These are phyloP conservation scores for Onygenales sp. DNA, from an alignment of 2,329 filamentous ascomycete species.

Conservation along the genomic window DNA sequence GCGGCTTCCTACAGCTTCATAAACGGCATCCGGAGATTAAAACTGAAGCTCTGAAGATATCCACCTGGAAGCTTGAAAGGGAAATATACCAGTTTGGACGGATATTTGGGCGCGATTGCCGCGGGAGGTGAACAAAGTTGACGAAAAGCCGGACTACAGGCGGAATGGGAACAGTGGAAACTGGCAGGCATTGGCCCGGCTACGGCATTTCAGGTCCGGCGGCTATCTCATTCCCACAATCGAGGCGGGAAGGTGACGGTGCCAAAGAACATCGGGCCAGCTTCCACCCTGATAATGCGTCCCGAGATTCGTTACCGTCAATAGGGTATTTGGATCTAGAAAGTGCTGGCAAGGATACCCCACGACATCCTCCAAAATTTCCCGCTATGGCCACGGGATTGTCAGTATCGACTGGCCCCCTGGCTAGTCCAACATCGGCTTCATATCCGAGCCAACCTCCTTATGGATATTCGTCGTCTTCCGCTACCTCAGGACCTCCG, in stretches of 20 bases:
- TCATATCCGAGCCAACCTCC: slow-evolving; percentile 32
- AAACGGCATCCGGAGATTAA: background rate
- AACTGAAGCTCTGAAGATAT: background rate
- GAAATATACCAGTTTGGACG: background rate
- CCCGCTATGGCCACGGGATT: slow-evolving; percentile 21
- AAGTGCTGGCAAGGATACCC: slow-evolving; percentile 25
- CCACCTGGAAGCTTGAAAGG: background rate
- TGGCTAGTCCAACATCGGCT: slow-evolving; percentile 32
- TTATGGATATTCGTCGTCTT: slow-evolving; percentile 32
- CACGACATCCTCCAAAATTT: slow-evolving; percentile 25
- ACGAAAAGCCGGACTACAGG: background rate
- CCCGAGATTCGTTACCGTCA: slow-evolving; percentile 35
- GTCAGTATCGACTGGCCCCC: slow-evolving; percentile 28
- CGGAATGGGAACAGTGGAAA: slow-evolving; percentile 30
- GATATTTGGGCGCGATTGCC: background rate
- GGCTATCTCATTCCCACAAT: slow-evolving; percentile 5
- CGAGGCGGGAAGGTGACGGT: slow-evolving; percentile 1
- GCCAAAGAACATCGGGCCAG: slow-evolving; percentile 1
- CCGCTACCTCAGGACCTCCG: slow-evolving; percentile 18
- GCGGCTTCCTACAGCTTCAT: background rate
- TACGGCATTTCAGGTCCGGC: slow-evolving; percentile 3
- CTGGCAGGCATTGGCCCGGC: slow-evolving; percentile 28
- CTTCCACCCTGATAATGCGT: background rate
- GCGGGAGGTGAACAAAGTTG: slow-evolving; percentile 11
- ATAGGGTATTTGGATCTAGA: slow-evolving; percentile 32